Evolutionary conservation across 352 stramenopile species (phyloP), one percentile per base, ranked within the genome.

Genomic region (Pythium rhizo-oryzae): DNA sequence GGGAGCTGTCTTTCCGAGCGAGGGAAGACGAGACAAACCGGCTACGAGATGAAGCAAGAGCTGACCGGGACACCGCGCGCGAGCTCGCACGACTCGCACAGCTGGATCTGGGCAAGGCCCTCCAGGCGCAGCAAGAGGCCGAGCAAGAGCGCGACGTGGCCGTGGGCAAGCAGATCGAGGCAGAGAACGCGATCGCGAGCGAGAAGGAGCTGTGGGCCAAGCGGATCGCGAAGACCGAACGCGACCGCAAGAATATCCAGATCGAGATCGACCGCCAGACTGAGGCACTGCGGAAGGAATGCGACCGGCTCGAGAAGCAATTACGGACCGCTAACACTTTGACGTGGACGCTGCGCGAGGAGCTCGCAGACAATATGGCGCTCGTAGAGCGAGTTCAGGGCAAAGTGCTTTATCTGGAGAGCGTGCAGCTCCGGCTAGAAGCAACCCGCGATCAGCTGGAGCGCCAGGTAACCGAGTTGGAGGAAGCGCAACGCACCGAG

Each of bases 181-280:
- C 69, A 2, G 76, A 87, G 60, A 57, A 59, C 0, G 71, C 76
- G 12, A 75, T 89, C 50, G 68, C 66, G 2, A 59, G 68, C 28
- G 77, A 86, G 28, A 82, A 81, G 56, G 77, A 81, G 53, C 68
- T 70, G 24, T 89, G 81, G 75, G 35, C 72, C 12, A 77, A 73
- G 28, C 70, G 72, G n/a, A 73, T 85, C 8, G 71, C 68, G 7
- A 82, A 81, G 33, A 73, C 70, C 1, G 78, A 85, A 54, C 60
- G 77, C 21, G 78, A 89, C 16, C 81, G 81, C 16, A 74, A 77
- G 23, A 89, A 85, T 41, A 87, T 89, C 39, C 78, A 89, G 54
- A 71, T 85, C 13, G 81, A 89, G 58, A 89, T 89, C 33, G 77
- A 89, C 28, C 65, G 77, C 13, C 81, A 89, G 51, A 87, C 78